A percentile compares a stretch with the other conserved stretches of the same genome.
phyloP scores from a whole-genome alignment of 2,329 filamentous ascomycete species.

The Cladophialophora carrionii region DNA sequence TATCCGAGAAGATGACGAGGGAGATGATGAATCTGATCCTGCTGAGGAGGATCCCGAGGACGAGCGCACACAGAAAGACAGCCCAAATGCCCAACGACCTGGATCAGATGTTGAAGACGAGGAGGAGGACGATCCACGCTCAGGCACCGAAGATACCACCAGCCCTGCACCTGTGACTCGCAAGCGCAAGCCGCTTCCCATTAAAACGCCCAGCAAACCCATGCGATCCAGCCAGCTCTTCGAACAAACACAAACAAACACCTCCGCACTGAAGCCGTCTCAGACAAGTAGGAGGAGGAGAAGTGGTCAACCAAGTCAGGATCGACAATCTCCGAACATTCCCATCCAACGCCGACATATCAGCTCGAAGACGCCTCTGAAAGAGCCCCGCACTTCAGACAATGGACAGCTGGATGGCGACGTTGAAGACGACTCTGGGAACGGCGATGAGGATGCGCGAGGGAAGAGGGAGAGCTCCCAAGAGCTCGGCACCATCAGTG shows the following conservation, averaged over 20 bases:
- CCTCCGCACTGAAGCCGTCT: constrained; percentile 27
- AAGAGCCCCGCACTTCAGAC: constrained; percentile 19
- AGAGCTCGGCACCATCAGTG: not conserved
- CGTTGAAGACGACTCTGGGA: constrained; percentile 11
- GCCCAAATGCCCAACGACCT: constrained; percentile 4
- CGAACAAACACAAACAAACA: constrained; percentile 33
- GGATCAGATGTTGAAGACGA: constrained; percentile 7
- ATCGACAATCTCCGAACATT: constrained; percentile 35
- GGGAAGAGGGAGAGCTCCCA: not conserved
- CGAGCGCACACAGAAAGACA: constrained; percentile 8
- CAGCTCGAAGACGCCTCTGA: constrained; percentile 24
- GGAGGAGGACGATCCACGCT: constrained; percentile 1
- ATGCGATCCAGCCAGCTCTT: constrained; percentile 31
- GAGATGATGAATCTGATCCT: constrained; percentile 17
- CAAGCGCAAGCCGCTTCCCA: constrained; percentile 15
- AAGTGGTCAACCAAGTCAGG: constrained; percentile 21
- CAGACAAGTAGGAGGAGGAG: constrained; percentile 3
- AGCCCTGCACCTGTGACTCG: not conserved
- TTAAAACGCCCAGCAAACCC: constrained; percentile 30
- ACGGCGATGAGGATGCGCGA: constrained; percentile 5
- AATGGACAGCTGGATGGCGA: constrained; percentile 16
- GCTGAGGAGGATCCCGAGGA: not conserved
- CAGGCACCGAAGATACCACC: constrained; percentile 1
- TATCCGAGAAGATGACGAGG: constrained; percentile 30
- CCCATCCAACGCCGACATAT: constrained; percentile 27